Conservation (phyloP, 129 eudicot genomes). For the Apium graveolens region DNA sequence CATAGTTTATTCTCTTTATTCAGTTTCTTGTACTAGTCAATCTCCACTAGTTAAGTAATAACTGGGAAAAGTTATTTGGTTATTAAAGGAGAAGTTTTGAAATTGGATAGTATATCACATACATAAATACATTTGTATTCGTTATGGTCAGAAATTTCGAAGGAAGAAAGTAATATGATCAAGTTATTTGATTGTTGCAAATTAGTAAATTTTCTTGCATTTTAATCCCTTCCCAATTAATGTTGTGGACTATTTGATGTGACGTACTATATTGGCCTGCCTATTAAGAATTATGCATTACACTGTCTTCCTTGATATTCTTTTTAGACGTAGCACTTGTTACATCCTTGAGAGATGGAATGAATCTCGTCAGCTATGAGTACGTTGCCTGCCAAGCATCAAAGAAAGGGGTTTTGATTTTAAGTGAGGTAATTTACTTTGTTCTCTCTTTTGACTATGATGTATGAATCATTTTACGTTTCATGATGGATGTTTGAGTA, state of each 20-base stretch:
- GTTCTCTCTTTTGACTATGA: neutral
- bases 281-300: neutral
- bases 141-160: neutral
- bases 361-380: conserved; percentile 91
- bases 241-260: neutral
- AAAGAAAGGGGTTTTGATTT: conserved; percentile 77
- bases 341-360: conserved; percentile 84
- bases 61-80: neutral
- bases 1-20: neutral
- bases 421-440: conserved; percentile 61
- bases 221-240: neutral
- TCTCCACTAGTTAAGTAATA: neutral
- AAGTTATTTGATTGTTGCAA: neutral
- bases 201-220: neutral
- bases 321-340: conserved; percentile 68
- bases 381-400: conserved; percentile 85
- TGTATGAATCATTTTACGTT: neutral
- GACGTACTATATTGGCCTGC: neutral
- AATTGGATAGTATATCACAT: neutral
- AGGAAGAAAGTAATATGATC: neutral
- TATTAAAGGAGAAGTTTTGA: neutral
- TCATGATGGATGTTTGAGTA: neutral
- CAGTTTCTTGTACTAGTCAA: neutral
- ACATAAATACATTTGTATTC: neutral
- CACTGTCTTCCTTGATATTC: neutral